Base-by-base conservation (phyloP, 495 filamentous ascomycete species). In the Penicillium argentinense region DNA sequence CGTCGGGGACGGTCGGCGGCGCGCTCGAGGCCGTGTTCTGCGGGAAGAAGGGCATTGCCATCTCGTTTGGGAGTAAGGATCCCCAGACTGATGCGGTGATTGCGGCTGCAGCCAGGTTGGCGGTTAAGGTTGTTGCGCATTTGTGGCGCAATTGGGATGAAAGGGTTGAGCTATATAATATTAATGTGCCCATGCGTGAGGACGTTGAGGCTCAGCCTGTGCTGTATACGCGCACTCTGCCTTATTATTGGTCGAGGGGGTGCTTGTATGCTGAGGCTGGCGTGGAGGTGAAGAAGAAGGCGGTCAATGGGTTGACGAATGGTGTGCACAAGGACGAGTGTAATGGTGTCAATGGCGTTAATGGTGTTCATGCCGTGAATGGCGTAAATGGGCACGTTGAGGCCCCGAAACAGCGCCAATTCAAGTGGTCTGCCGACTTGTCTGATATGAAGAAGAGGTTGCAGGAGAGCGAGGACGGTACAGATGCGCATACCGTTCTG, bases 401-500 rank as follows among this genome's bases (percentile, higher is more conserved):
- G 41, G 47, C 21, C 17, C 38, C 45, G 17, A 62, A 55, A 39
- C 42, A 66, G 53, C 66, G 66, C 43, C 51, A 63, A 39, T 75
- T 75, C 46, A 63, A 65, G 42, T 75, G 70, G 70, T 60, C 61
- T 7, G 65, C 72, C 17, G 62, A 75, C 48, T 49, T 75, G 29
- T 67, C 68, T 2, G 69, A 73, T 62, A 75, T 75, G 66, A 75
- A 75, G 53, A 70, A 69, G 56, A 59, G 60, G 22, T 48, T 75
- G 21, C 64, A 71, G 37, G 60, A 65, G 6, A 72, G 69, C 45
- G 76, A 73, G 50, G 87, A 86, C 18, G 93, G 91, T 4, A 95
- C 90, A 41, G 93, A 98, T 79, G 93, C 92, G 17, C 95, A 92
- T 86, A 89, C 85, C 11, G 86, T 98, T 13, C 81, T 87, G 62